Conservation (phyloP, 208 protist species). For the Strigomonas culicis region DNA sequence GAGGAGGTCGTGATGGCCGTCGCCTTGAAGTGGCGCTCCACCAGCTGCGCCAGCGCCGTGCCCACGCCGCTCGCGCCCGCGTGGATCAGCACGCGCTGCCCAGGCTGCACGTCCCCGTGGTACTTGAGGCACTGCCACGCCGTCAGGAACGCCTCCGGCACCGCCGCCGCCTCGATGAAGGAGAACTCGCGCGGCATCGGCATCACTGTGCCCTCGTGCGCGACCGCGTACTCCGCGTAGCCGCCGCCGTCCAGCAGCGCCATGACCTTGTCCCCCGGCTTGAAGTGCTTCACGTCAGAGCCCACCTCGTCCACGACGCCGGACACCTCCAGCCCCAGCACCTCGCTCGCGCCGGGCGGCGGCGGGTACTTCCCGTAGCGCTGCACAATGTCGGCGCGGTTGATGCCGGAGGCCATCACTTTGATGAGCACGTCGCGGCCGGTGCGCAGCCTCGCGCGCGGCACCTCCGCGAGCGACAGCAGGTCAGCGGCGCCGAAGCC, state of each 20-base stretch:
- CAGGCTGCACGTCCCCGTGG: constrained; percentile 53
- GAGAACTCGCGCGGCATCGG: constrained; percentile 73
- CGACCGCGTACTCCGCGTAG: constrained; percentile 90
- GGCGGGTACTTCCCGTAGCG: constrained; percentile 83
- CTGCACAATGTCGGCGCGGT: constrained; percentile 83
- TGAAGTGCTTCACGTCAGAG: constrained; percentile 49
- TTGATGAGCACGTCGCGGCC: constrained; percentile 76
- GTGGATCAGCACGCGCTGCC: constrained; percentile 83
- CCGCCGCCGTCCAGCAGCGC: constrained; percentile 84
- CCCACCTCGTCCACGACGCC: constrained; percentile 77
- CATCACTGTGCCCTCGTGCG: constrained; percentile 73
- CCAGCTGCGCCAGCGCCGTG: constrained; percentile 75
- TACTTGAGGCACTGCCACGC: constrained; percentile 87
- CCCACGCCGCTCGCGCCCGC: constrained; percentile 89
- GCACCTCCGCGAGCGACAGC: constrained; percentile 50
- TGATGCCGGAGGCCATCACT: constrained; percentile 86
- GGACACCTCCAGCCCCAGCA: constrained; percentile 90
- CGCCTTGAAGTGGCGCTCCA: constrained; percentile 72
- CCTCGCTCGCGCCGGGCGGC: constrained; percentile 67
- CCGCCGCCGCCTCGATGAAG: constrained; percentile 85
- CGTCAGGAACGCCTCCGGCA: constrained; percentile 92
- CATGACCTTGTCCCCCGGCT: constrained; percentile 86
- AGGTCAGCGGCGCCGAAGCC: constrained; percentile 62
- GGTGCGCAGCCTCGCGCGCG: constrained; percentile 26
- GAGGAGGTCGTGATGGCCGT: constrained; percentile 62